These are phyloP conservation scores for Mallotus nudiflorus DNA, from an alignment of 345 rosid genomes.

Conservation along the genomic window DNA sequence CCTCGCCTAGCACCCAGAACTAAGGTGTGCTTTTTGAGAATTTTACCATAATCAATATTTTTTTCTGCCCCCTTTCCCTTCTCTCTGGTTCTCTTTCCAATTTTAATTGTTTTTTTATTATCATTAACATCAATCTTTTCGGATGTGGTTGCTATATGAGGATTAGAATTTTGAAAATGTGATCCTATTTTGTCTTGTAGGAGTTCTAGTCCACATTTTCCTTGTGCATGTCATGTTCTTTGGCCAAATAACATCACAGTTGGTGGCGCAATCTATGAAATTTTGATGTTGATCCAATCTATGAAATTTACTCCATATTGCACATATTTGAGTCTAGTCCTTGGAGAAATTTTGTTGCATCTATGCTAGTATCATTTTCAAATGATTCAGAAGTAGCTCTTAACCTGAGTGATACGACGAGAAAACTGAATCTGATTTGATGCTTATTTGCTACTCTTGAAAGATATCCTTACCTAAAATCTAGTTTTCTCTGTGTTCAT, in stretches of 20 bases:
- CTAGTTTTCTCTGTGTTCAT: slow-evolving; percentile 10
- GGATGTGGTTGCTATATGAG: slow-evolving; percentile 4
- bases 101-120: neutral
- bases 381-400: slow-evolving; percentile 1
- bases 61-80: too few relatives aligned
- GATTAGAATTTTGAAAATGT: neutral
- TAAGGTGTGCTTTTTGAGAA: slow-evolving; percentile 55
- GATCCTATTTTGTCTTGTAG: neutral
- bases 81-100: neutral
- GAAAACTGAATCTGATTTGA: neutral
- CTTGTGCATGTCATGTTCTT: neutral
- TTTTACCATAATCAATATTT: slow-evolving; percentile 1
- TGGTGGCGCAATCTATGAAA: slow-evolving; percentile 8
- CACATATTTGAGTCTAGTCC: neutral
- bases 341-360: neutral
- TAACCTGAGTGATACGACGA: too few relatives aligned
- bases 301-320: neutral
- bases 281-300: too few relatives aligned
- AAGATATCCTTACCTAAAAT: neutral
- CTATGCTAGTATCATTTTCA: neutral
- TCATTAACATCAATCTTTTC: slow-evolving; percentile 13
- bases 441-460: neutral
- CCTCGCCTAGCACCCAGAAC: slow-evolving; percentile 71
- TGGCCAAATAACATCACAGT: neutral
- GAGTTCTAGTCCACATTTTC: neutral